Evolutionary conservation across 2,329 filamentous ascomycete genomes (phyloP), one percentile per base, ranked within the genome.

Genomic region (Metarhizium sp.): DNA sequence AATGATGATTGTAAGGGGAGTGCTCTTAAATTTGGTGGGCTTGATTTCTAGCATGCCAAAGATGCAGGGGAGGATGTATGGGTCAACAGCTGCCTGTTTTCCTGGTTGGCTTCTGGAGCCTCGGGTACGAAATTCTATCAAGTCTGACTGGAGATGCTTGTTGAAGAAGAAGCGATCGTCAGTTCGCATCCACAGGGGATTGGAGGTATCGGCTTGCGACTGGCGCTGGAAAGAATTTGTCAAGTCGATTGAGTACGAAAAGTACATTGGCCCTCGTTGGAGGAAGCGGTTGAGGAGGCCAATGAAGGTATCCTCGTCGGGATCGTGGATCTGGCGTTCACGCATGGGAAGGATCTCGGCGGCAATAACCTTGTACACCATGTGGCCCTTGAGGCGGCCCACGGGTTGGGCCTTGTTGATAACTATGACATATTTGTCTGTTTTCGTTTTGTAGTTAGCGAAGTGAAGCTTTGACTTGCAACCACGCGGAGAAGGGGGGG

Each of bases 91-190:
- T 4, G 87, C 79, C 65, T 96, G 90, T 30, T 86, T 78, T 0
- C 85, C 86, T 29, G 78, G 77, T 54, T 87, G 81, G 55, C 82
- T 80, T 59, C 87, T 75, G 45, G 79, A 80, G 48, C 82, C 83
- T 40, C 66, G 72, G 43, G 78, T 82, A 58, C 92, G 85, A 68
- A 96, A 95, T 69, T 96, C 85, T 65, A 97, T 96, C 57, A 99
- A 74, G 66, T 96, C 91, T 7, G 88, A 87, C 69, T 92, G 90
- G 51, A 97, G 81, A 70, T 96, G 95, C 60, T 87, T 86, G 73
- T 99, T 99, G 90, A 92, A 99, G 78, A 96, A 99, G 78, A 99
- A 99, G 60, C 94, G 90, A 69, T 97, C 92, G 71, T 99, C 94
- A 60, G 92, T 87, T 62, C 91, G 80, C 77, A 88, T 86, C 94